Evolutionary conservation across 495 filamentous ascomycete genomes (phyloP).

Genomic region (Apodospora peruviana): DNA sequence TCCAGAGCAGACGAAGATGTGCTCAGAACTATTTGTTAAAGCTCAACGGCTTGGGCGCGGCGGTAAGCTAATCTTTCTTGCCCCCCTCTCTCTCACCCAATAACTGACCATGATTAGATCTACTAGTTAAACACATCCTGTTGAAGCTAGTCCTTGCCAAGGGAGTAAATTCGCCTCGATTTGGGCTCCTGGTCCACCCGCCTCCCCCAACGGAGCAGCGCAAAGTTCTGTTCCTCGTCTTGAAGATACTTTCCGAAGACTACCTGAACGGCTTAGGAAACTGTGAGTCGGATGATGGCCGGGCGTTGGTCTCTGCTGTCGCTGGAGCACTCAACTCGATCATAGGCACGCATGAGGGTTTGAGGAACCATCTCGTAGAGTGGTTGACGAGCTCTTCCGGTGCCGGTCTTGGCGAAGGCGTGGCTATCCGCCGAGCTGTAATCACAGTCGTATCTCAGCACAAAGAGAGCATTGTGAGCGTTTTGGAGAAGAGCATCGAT

Average conservation of each 20-base stretch:
- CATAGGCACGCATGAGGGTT: slow-evolving; percentile 27
- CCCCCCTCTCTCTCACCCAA: background rate
- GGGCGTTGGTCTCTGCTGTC: slow-evolving; percentile 37
- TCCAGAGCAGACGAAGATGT: slow-evolving; percentile 45
- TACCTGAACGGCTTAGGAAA: slow-evolving; percentile 37
- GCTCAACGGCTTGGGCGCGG: slow-evolving; percentile 67
- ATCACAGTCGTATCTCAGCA: slow-evolving; percentile 54
- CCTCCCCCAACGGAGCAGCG: slow-evolving; percentile 55
- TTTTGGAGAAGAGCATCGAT: slow-evolving; percentile 62
- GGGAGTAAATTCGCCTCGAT: slow-evolving; percentile 18
- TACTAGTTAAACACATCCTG: slow-evolving; percentile 47
- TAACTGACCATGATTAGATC: slow-evolving; percentile 39
- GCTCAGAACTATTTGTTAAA: slow-evolving; percentile 58
- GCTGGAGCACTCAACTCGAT: slow-evolving; percentile 40
- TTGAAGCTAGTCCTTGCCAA: slow-evolving; percentile 39
- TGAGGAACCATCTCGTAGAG: slow-evolving; percentile 51
- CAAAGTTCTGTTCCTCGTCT: slow-evolving; percentile 48
- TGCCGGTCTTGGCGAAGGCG: slow-evolving; percentile 57
- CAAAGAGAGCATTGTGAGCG: slow-evolving; percentile 43
- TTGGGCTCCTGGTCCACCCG: slow-evolving; percentile 38
- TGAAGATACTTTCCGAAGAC: slow-evolving; percentile 55
- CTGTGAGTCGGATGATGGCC: slow-evolving; percentile 25
- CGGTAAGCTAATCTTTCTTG: slow-evolving; percentile 40
- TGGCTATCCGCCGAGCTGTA: slow-evolving; percentile 60
- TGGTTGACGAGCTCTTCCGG: slow-evolving; percentile 65